Percentiles rank a stretch among this genome's conserved stretches.
Evolutionary conservation across 1,139 yeast species (phyloP).

Genomic region (Candida glucosophila): DNA sequence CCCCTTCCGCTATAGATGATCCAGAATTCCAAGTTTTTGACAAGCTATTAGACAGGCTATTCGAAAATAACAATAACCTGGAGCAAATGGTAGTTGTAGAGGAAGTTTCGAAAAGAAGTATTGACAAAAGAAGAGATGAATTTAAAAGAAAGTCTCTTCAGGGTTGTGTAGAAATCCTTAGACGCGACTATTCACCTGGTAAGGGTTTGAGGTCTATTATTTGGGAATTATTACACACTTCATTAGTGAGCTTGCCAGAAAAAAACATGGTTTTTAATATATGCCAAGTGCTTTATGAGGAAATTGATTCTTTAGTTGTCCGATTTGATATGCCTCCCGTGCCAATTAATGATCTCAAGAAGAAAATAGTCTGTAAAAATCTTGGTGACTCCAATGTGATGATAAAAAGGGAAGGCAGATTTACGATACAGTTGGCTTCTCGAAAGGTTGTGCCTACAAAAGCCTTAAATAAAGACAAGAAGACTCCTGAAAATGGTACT

Average conservation of each 20-base stretch:
- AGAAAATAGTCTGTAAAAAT: constrained; percentile 52
- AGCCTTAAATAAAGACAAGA: background rate
- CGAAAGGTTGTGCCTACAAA: constrained; percentile 8
- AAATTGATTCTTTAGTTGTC: constrained; percentile 55
- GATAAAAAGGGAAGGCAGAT: constrained; percentile 35
- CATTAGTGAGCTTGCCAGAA: constrained; percentile 49
- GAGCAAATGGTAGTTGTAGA: constrained; percentile 40
- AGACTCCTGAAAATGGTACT: too few relatives aligned
- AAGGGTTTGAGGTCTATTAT: constrained; percentile 48
- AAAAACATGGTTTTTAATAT: constrained; percentile 59
- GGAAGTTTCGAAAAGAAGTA: constrained; percentile 37
- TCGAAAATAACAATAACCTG: constrained; percentile 8
- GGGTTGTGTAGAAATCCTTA: constrained; percentile 59
- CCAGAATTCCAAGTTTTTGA: constrained; percentile 42
- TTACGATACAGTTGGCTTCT: constrained; percentile 31
- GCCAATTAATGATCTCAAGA: constrained; percentile 40
- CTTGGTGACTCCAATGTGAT: constrained; percentile 39
- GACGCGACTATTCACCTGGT: constrained; percentile 62
- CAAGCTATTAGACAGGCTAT: constrained; percentile 12
- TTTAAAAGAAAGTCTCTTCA: constrained; percentile 39
- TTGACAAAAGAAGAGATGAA: constrained; percentile 37
- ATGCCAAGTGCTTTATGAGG: constrained; percentile 56
- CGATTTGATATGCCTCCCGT: constrained; percentile 54
- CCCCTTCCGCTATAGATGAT: constrained; percentile 46
- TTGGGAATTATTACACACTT: constrained; percentile 64